phyloP scores from a whole-genome alignment of 176 grass and related monocot genomes.

The Eleusine indica region DNA sequence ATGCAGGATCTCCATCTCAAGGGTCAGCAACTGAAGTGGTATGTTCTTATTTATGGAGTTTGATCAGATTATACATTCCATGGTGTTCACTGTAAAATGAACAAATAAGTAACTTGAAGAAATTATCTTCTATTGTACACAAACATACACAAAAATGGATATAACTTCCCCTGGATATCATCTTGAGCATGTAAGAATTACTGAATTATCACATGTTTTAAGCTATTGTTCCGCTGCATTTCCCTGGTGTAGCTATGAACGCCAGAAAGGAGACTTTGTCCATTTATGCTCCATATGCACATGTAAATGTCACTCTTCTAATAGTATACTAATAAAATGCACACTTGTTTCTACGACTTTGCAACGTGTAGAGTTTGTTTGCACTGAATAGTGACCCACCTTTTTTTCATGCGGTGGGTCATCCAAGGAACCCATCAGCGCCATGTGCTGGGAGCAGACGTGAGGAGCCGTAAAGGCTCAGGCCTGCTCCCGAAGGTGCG shows the following conservation, averaged over 20 bases:
- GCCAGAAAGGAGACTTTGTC: too few species aligned
- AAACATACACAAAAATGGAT: not conserved
- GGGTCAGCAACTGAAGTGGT: not conserved
- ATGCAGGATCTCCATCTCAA: conserved; percentile 8
- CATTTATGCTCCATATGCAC: too few species aligned
- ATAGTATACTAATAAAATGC: too few species aligned
- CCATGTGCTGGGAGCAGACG: too few species aligned
- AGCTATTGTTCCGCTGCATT: not conserved
- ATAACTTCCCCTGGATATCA: not conserved
- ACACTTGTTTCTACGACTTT: too few species aligned
- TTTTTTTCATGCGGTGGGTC: too few species aligned
- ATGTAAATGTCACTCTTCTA: too few species aligned
- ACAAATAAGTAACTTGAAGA: not conserved
- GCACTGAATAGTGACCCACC: too few species aligned
- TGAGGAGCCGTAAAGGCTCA: too few species aligned
- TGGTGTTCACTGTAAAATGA: not conserved
- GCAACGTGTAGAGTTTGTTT: too few species aligned
- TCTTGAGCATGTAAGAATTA: conserved; percentile 21
- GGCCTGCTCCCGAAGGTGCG: too few species aligned
- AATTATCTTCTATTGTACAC: not conserved
- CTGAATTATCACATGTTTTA: not conserved
- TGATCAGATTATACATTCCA: not conserved
- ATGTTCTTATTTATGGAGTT: not conserved
- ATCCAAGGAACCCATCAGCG: too few species aligned
- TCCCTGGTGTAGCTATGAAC: not conserved